Base-by-base conservation (phyloP, 2,329 filamentous ascomycete genomes). In the Teratosphaeria epicoccoides region DNA sequence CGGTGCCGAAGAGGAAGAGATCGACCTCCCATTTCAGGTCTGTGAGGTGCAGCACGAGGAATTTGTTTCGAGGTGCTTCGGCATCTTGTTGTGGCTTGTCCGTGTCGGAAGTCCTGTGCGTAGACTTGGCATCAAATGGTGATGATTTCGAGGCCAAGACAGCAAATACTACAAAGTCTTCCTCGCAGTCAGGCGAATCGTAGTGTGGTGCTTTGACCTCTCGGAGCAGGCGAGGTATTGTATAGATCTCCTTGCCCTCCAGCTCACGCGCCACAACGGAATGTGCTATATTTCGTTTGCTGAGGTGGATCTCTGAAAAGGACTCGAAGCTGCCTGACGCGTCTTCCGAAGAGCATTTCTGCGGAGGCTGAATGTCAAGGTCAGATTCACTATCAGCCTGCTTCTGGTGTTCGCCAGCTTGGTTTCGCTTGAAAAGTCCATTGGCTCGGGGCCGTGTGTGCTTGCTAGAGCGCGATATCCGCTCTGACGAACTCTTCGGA, bases 21-120 rank as follows among this genome's bases (percentile, higher is more conserved):
- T 97, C 90, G 11, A 98, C 69, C 61, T 95, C 88, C 81, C 84
- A 95, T 61, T 88, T 85, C 10, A 98, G 74, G 67, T 98, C 91
- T 0, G 87, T 88, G 2, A 98, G 76, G 1, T 82, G 87, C 55
- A 98, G 74, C 1, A 91, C 85, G 87, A 98, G 96, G 72, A 94
- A 98, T 67, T 95, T 96, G 47, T 85, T 84, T 20, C 78, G 72
- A 2, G 65, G 70, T 26, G 71, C 71, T 45, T 76, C 76, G 50
- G 83, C 78, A 28, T 62, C 58, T 6, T 64, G 59, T 46, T 62
- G 57, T 12, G 37, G 33, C 24, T 44, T 49, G 23, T 24, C 46
- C 37, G 17, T 37, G 46, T 73, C 71, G 48, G 73, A 74, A 1
- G 71, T 69, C 17, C 66, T 63, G 37, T 69, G 70, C 1, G 64